phyloP scores from a whole-genome alignment of 129 eudicot species.

The Ambrosia artemisiifolia region DNA sequence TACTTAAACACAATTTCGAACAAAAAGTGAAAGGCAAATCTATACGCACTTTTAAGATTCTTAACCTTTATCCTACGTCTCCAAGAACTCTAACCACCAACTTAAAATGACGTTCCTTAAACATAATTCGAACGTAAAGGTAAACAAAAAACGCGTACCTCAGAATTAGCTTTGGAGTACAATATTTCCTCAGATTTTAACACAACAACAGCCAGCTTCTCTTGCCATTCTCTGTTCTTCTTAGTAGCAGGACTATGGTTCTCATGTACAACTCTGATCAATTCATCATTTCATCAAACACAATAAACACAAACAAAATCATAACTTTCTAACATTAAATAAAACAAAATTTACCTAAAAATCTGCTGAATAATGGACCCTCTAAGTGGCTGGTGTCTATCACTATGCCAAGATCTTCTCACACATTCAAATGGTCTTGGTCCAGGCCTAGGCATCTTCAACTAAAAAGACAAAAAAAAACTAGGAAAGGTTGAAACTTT shows the following conservation, averaged over 20 bases:
- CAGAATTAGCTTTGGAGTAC: conserved; percentile 98
- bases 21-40: too few relatives aligned
- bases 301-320: not conserved
- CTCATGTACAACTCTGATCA: conserved; percentile 73
- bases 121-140: not conserved
- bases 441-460: conserved; percentile 89
- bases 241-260: conserved; percentile 56
- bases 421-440: conserved; percentile 90
- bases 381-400: conserved; percentile 84
- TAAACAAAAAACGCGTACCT: conserved; percentile 49
- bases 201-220: conserved; percentile 82
- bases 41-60: too few relatives aligned
- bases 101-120: not conserved
- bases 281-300: conserved; percentile 34
- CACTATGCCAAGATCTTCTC: conserved; percentile 94
- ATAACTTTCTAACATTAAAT: not conserved
- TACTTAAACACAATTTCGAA: not conserved
- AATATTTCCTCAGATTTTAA: conserved; percentile 87
- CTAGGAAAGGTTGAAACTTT: not conserved
- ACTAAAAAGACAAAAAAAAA: not conserved
- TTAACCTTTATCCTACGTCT: too few relatives aligned
- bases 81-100: not conserved
- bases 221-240: conserved; percentile 93
- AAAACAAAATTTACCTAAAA: conserved; percentile 48
- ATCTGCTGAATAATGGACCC: conserved; percentile 78